Evolutionary conservation across 2,329 filamentous ascomycete species (phyloP), one percentile per base, ranked within the genome.

Genomic region (Xylariaceae sp.): DNA sequence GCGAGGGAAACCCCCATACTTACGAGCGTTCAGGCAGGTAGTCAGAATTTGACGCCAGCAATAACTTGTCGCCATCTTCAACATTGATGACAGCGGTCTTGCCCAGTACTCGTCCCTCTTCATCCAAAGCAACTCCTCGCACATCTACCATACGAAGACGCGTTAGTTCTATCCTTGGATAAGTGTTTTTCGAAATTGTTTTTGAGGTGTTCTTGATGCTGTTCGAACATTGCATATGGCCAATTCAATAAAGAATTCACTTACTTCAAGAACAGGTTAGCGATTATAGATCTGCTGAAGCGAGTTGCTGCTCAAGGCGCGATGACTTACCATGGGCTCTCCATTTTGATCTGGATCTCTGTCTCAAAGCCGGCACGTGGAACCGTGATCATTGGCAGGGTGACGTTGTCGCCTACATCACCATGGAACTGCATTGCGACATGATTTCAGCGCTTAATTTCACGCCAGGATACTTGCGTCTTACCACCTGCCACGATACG

Each of bases 311-410:
- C 7, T 28, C 22, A 28, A 28, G 22, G 7, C 22, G 22, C 22
- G 4, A 28, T 5, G 22, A 28, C 22, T 28, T 28, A 28, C 22
- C 22, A 52, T 2, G 33, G 43, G 5, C 22, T 31, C 22, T 12
- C 14, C 22, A 12, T 11, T 31, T 48, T n/a, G 19, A 58, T 17
- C 7, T 31, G 11, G 11, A 57, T 46, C 38, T 55, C 48, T 2
- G 55, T 55, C 41, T 59, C 57, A 16, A 59, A 59, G 6, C 52
- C 54, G 1, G 43, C 33, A 6, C 57, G 45, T 5, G 47, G 45
- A 4, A 44, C 38, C 6, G 28, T 19, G 12, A 47, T 31, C 4
- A 31, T 14, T 3, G 42, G 6, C 2, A 41, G 16, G 1, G 16
- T 47, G 14, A 53, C 48, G 3, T 19, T 38, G 12, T 52, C 38